Evolutionary conservation across 345 rosid species (phyloP).

Genomic region (Moricandia arvensis): DNA sequence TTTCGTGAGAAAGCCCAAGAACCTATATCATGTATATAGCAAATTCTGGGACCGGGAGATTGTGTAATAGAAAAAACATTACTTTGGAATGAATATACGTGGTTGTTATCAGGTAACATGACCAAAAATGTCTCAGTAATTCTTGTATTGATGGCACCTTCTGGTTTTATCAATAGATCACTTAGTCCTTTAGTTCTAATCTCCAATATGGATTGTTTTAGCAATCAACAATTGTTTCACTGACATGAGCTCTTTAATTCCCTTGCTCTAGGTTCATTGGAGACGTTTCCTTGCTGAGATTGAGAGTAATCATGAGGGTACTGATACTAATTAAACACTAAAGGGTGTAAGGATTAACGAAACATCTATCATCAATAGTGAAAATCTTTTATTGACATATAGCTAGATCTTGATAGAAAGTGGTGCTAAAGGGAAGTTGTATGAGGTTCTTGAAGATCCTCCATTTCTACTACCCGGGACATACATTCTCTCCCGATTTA

Average conservation of each 20-base stretch:
- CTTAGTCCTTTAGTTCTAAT: no score
- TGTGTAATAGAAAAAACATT: conserved; percentile 12
- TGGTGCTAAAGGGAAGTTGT: conserved; percentile 58
- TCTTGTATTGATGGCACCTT: conserved; percentile 50
- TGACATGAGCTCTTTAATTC: conserved; percentile 42
- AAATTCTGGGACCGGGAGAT: background rate
- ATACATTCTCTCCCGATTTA: no score
- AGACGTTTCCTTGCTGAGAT: no score
- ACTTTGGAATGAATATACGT: conserved; percentile 79
- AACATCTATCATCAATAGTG: conserved; percentile 16
- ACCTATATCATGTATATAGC: no score
- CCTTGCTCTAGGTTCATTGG: conserved; percentile 41
- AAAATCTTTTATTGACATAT: conserved; percentile 7
- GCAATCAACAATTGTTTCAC: conserved; percentile 67
- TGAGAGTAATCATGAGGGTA: no score
- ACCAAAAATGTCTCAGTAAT: conserved; percentile 81
- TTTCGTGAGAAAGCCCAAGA: no score
- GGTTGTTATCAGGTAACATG: conserved; percentile 87
- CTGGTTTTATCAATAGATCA: conserved; percentile 68
- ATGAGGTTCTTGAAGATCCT: conserved; percentile 74
- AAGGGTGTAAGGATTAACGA: background rate
- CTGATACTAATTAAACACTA: no score
- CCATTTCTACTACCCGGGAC: no score
- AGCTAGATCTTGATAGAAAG: conserved; percentile 72
- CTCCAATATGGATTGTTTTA: conserved; percentile 61